These are phyloP conservation scores for Lathyrus tuberosus DNA, from an alignment of 306 rosid species.

Conservation along the genomic window DNA sequence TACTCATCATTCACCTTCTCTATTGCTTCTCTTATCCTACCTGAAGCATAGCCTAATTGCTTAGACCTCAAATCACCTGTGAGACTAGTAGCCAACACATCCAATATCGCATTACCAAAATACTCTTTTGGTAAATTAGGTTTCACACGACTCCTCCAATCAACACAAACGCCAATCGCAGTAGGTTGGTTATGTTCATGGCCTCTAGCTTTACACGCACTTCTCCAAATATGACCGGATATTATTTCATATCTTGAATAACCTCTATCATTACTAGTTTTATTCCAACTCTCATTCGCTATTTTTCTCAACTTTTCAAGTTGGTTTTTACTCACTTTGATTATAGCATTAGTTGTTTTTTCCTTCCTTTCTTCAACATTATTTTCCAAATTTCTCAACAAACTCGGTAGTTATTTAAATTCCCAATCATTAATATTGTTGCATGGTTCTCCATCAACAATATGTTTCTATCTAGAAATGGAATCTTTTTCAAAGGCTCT, in stretches of 20 bases:
- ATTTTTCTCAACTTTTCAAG: constrained; percentile 45
- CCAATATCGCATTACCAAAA: constrained; percentile 60
- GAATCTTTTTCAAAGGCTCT: constrained; percentile 40
- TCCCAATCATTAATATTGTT: background rate
- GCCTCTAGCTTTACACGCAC: constrained; percentile 56
- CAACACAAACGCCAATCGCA: constrained; percentile 39
- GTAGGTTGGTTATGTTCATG: constrained; percentile 51
- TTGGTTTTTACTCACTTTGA: constrained; percentile 49
- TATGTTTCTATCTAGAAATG: constrained; percentile 43
- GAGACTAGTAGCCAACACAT: constrained; percentile 45
- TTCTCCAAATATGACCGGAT: constrained; percentile 61
- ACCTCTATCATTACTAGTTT: background rate
- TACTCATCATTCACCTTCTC: constrained; percentile 56
- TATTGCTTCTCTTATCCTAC: constrained; percentile 55
- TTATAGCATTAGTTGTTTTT: constrained; percentile 41
- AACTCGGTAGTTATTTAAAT: constrained; percentile 32
- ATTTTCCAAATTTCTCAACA: constrained; percentile 18
- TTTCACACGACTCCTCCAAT: constrained; percentile 48
- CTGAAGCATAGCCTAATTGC: constrained; percentile 57
- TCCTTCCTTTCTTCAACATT: constrained; percentile 49
- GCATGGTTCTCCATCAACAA: background rate
- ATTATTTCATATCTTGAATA: constrained; percentile 56
- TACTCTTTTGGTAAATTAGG: constrained; percentile 55
- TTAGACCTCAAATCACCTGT: constrained; percentile 55
- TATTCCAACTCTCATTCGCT: constrained; percentile 42